These are phyloP conservation scores for Epipyxis sp. DNA, from an alignment of 108 stramenopile genomes.

Conservation along the genomic window DNA sequence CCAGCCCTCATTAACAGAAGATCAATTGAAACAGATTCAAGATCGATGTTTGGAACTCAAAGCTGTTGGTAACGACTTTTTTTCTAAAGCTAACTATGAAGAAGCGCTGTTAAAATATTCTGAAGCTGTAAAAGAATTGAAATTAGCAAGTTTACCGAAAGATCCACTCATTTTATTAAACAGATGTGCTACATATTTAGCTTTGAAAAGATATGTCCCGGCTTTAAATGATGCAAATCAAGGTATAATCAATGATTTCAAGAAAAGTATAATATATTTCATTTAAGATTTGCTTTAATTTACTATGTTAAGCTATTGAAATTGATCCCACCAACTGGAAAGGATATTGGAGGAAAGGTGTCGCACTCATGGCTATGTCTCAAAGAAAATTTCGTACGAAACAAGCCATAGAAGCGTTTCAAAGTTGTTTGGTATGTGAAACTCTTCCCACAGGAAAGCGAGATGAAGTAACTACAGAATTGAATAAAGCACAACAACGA, in stretches of 20 bases:
- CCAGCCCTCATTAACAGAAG: too few relatives aligned
- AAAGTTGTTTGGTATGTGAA: background rate
- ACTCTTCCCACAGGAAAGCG: background rate
- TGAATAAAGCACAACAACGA: background rate
- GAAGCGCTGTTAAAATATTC: background rate
- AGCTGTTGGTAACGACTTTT: background rate
- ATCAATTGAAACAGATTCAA: too few relatives aligned
- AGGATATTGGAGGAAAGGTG: constrained; percentile 10
- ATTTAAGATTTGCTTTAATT: background rate
- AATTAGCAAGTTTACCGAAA: background rate
- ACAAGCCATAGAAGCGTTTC: constrained; percentile 10
- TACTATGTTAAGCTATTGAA: background rate
- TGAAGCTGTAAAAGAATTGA: background rate
- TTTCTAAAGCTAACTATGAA: background rate
- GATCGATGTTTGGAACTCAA: too few relatives aligned
- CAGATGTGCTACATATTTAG: background rate
- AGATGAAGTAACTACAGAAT: background rate
- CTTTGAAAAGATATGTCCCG: constrained; percentile 19
- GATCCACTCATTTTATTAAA: background rate
- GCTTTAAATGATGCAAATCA: constrained; percentile 14
- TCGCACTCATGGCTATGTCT: background rate
- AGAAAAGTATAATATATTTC: too few relatives aligned
- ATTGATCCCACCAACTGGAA: constrained; percentile 8
- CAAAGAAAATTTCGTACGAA: constrained; percentile 1
- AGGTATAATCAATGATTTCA: background rate